Evolutionary conservation across 805 yeast species (phyloP), one percentile per base, ranked within the genome.

Genomic region (Monosporozyma aerobia): DNA sequence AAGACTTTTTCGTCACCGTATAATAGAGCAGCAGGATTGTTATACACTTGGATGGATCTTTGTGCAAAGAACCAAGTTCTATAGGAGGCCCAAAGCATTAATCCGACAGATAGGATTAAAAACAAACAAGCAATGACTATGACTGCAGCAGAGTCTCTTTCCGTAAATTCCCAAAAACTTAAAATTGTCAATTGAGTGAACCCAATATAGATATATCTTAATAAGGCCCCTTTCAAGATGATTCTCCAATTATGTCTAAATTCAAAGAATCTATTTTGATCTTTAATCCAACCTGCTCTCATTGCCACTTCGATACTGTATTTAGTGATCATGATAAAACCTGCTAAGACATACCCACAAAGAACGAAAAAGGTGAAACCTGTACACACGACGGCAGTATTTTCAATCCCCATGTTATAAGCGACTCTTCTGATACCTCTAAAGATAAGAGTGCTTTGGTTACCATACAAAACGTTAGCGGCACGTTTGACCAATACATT

Each of bases 371-470:
- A 88, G 3, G 96, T 86, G 69, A 87, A 86, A 1, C 96, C 94
- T 2, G 97, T 90, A 48, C 81, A 79, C 19, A 85, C 96, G 35
- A 89, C 79, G 13, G 94, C 78, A 1, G 96, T 87, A 48, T 81
- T 82, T 70, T 90, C 98, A 55, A 90, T 87, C 48, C 75, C 74
- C 43, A 92, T 83, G 57, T 79, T 73, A 69, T 77, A 88, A 5
- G 92, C 96, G 49, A 89, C 75, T 70, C 97, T 80, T 63, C 85
- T 80, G 59, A 90, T 88, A 57, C 98, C 98, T 71, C 98, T 78
- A 55, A 86, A 75, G 39, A 90, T 87, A 54, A 79, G 69, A 57
- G 88, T 79, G 57, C 77, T 77, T 25, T 71, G 56, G 61, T 82
- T 82, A 51, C 88, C 83, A 56, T 71, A 69, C 9, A 73, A 57